These are phyloP conservation scores for Cudoniella acicularis DNA, from an alignment of 495 filamentous ascomycete genomes.

Conservation along the genomic window DNA sequence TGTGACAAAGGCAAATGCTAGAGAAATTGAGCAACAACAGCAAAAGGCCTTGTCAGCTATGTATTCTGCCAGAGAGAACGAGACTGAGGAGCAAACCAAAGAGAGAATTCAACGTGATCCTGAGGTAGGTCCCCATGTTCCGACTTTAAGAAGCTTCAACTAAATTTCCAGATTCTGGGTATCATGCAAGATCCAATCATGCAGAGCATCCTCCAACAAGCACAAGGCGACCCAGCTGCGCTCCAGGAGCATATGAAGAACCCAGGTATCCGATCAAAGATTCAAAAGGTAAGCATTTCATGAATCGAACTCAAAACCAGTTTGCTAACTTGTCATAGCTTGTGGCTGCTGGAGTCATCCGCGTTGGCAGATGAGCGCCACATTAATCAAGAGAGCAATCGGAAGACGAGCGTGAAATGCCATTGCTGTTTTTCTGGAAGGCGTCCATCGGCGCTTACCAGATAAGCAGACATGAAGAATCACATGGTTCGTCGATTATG, in stretches of 20 bases:
- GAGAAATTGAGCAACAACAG: slow-evolving; percentile 90
- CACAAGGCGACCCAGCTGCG: slow-evolving; percentile 87
- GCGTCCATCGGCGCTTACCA: neutral
- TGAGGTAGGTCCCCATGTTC: slow-evolving; percentile 58
- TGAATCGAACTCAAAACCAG: neutral
- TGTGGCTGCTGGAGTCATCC: slow-evolving; percentile 87
- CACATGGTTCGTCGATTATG: neutral
- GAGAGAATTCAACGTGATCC: slow-evolving; percentile 89
- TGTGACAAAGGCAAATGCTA: slow-evolving; percentile 61
- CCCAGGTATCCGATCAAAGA: slow-evolving; percentile 72
- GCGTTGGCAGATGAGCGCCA: slow-evolving; percentile 59
- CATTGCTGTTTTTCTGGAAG: neutral
- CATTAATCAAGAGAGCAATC: neutral
- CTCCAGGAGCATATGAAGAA: slow-evolving; percentile 97
- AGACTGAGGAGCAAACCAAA: slow-evolving; percentile 95
- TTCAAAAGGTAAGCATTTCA: slow-evolving; percentile 38
- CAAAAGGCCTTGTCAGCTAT: slow-evolving; percentile 92
- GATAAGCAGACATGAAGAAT: neutral
- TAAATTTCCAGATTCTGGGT: slow-evolving; percentile 63
- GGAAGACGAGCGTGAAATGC: neutral
- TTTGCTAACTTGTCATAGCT: slow-evolving; percentile 57
- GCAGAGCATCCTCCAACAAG: slow-evolving; percentile 95
- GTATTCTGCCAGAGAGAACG: slow-evolving; percentile 82
- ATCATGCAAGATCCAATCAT: slow-evolving; percentile 95
- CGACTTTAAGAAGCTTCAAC: neutral